Conservation (phyloP, 2,329 filamentous ascomycete genomes). For the Aspergillus transmontanensis region DNA sequence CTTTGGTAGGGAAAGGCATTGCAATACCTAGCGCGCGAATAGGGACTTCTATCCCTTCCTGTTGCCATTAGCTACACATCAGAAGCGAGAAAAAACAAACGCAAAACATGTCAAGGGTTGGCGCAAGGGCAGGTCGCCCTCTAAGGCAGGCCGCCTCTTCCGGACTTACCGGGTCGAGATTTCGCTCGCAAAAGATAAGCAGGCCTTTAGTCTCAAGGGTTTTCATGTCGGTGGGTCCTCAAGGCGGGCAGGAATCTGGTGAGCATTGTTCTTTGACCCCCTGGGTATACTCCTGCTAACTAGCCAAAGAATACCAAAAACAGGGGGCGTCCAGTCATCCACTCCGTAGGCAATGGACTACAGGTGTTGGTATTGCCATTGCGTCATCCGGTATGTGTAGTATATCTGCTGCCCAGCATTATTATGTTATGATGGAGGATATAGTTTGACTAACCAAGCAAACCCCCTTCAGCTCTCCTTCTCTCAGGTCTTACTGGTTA, state of each 20-base stretch:
- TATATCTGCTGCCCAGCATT: not conserved
- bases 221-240: not conserved
- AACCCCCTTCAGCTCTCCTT: not conserved
- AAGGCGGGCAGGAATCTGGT: not conserved
- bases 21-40: not conserved
- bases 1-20: not conserved
- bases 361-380: not conserved
- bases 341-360: not conserved
- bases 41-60: not conserved
- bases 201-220: not conserved
- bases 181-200: not conserved
- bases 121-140: not conserved
- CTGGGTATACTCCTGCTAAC: not conserved
- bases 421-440: not conserved
- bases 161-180: not conserved
- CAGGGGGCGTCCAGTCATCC: not conserved
- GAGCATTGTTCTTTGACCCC: not conserved
- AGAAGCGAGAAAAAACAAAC: not conserved
- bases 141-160: not conserved
- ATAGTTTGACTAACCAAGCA: not conserved
- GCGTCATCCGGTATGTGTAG: not conserved
- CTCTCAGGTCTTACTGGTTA: not conserved
- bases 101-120: not conserved
- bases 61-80: not conserved
- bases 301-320: not conserved